Conservation (phyloP, 2,329 filamentous ascomycete genomes). For the Tolypocladium endophyticum region DNA sequence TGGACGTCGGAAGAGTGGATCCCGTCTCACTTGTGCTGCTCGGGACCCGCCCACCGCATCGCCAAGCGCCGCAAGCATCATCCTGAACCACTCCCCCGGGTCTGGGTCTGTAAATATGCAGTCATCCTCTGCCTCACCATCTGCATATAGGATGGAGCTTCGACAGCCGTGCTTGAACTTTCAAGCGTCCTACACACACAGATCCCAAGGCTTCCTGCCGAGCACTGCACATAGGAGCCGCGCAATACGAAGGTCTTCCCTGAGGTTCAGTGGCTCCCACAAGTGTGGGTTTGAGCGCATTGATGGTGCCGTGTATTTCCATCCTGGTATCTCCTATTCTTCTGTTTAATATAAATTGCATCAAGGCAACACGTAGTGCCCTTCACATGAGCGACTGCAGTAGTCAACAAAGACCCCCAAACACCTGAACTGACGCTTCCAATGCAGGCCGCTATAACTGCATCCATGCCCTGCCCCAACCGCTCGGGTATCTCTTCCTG, state of each 20-base stretch:
- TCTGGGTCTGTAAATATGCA: not conserved
- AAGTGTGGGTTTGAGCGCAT: not conserved
- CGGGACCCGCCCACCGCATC: not conserved
- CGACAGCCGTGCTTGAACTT: not conserved
- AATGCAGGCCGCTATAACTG: conserved; percentile 1
- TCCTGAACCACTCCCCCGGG: not conserved
- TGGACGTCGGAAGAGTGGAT: not conserved
- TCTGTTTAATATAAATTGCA: not conserved
- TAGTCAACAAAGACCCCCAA: conserved; percentile 2
- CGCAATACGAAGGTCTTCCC: not conserved
- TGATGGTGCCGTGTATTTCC: not conserved
- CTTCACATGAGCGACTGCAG: not conserved
- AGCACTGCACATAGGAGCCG: not conserved
- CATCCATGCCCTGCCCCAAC: not conserved
- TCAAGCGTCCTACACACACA: not conserved
- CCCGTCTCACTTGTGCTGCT: not conserved
- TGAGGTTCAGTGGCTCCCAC: too few relatives aligned
- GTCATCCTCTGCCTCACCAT: not conserved
- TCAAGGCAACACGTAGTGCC: not conserved
- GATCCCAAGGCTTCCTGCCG: too few relatives aligned
- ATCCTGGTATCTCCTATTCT: not conserved
- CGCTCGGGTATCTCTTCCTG: conserved; percentile 7
- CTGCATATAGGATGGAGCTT: not conserved
- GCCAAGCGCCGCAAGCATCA: not conserved
- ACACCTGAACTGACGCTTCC: conserved; percentile 4